Percentiles rank a stretch among this genome's conserved stretches.
Conservation (phyloP, 2,329 filamentous ascomycete genomes). For the Botrytis squamosa region DNA sequence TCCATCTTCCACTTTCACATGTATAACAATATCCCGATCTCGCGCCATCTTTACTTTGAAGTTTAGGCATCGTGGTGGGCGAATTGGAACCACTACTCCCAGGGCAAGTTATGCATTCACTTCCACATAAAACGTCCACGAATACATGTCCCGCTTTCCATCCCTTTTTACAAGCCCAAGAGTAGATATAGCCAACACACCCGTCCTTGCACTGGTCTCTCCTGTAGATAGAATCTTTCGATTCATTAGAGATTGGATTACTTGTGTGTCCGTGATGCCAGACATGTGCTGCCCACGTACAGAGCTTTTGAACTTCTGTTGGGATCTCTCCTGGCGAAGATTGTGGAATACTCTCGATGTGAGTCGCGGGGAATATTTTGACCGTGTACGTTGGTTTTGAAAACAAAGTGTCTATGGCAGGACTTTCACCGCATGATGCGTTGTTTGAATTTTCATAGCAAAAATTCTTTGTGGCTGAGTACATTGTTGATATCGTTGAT, state of each 20-base stretch:
- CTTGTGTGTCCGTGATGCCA: background rate
- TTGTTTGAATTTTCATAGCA: accelerated
- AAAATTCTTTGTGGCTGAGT: background rate
- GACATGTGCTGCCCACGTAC: background rate
- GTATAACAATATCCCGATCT: background rate
- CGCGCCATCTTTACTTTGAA: background rate
- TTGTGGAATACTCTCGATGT: background rate
- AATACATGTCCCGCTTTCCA: background rate
- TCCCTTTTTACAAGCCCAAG: background rate
- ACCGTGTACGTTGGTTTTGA: background rate
- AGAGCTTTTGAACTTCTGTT: background rate
- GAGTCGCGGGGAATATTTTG: background rate
- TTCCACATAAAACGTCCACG: background rate
- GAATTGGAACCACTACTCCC: background rate
- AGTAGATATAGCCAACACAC: background rate
- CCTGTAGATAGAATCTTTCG: background rate
- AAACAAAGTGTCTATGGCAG: accelerated
- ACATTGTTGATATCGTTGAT: background rate
- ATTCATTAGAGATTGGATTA: background rate
- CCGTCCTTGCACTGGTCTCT: background rate
- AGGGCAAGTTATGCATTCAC: background rate
- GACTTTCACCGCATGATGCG: background rate
- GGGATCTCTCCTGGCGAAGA: background rate
- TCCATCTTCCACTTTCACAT: background rate
- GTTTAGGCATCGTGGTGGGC: background rate